Base-by-base conservation (phyloP, 768 basidiomycete genomes). In the Serpula lacrymans region DNA sequence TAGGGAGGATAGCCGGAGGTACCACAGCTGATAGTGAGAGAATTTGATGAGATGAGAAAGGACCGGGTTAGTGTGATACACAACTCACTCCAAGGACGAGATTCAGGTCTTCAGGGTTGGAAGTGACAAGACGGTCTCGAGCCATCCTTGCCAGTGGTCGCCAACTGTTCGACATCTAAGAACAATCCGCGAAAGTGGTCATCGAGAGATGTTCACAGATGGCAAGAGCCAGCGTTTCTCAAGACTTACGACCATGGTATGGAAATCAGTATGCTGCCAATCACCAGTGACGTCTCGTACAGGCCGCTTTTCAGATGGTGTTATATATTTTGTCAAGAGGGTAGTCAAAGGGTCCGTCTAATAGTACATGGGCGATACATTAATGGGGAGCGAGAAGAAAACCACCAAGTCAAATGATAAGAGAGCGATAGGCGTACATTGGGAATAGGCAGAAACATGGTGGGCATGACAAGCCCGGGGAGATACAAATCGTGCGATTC, bases 131-230 rank as follows among this genome's bases (percentile, higher is more conserved):
- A 23, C 80, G 71, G 58, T 91, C 88, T 54, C 84, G 75, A 24
- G 88, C 87, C 84, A 89, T 88, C 47, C 68, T 74, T n/a, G 88
- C 88, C 40, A 91, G 54, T 1, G 88, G 78, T 39, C 89, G 73
- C 89, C 89, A 92, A 55, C 83, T 88, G 52, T 92, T 91, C 28
- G 84, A 80, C 83, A 88, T 88, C 88, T 91, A 51, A 46, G 41
- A 39, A 73, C 77, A 13, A 9, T 13, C n/a, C n/a, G n/a, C n/a
- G n/a, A n/a, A n/a, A n/a, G n/a, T n/a, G n/a, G n/a, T n/a, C n/a
- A n/a, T n/a, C n/a, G n/a, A n/a, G n/a, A n/a, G n/a, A n/a, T n/a
- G n/a, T n/a, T n/a, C n/a, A n/a, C n/a, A n/a, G n/a, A n/a, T n/a
- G n/a, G n/a, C n/a, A n/a, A n/a, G n/a, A n/a, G n/a, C n/a, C n/a